phyloP scores from a whole-genome alignment of 139 green algal species.

The Parachlorella kessleri region DNA sequence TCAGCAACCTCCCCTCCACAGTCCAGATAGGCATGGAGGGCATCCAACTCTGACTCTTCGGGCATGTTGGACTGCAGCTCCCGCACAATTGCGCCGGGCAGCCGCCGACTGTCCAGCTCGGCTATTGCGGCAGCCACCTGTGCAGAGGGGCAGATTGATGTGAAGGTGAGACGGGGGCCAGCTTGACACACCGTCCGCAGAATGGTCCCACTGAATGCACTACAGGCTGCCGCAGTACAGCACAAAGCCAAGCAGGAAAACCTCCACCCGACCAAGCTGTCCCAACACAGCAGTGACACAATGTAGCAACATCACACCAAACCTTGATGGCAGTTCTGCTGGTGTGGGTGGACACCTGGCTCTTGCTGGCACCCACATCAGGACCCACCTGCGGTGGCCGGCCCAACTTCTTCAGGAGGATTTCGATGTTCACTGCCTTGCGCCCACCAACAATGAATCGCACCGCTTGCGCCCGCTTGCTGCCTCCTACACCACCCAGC shows the following conservation, averaged over 20 bases:
- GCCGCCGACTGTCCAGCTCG: neutral
- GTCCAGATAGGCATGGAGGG: constrained; percentile 26
- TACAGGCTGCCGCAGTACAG: no score
- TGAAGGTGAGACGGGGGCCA: no score
- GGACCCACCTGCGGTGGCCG: constrained; percentile 4
- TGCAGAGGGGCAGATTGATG: neutral
- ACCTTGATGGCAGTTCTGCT: no score
- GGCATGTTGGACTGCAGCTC: constrained; percentile 36
- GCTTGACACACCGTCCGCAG: no score
- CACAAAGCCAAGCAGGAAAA: no score
- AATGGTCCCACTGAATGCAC: no score
- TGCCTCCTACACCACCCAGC: neutral
- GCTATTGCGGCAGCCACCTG: neutral
- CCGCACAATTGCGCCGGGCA: neutral
- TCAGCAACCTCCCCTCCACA: neutral
- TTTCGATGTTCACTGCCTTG: constrained; percentile 27
- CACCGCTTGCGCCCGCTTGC: neutral
- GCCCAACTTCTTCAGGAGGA: constrained; percentile 25
- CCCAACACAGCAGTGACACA: no score
- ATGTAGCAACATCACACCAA: no score
- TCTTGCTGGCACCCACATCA: constrained; percentile 23
- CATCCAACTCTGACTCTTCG: constrained; percentile 7
- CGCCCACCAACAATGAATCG: constrained; percentile 6
- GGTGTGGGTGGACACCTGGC: no score
- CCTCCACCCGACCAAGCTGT: no score